Conservation (phyloP, 2,329 filamentous ascomycete genomes). For the Elsinoe ampelina region DNA sequence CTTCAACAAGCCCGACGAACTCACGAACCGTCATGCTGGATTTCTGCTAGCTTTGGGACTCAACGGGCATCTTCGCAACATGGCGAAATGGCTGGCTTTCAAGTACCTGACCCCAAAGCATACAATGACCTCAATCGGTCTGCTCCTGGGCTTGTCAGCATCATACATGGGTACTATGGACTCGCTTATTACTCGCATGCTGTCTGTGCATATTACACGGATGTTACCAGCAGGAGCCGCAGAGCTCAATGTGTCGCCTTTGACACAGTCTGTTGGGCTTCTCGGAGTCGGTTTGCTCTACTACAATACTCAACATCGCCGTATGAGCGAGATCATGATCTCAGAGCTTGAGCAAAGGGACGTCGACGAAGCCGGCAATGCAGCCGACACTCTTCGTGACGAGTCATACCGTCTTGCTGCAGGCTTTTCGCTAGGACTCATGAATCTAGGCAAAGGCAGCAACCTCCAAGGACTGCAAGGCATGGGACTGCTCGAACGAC, state of each 20-base stretch:
- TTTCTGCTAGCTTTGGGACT: conserved; percentile 84
- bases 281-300: conserved; percentile 96
- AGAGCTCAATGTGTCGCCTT: conserved; percentile 82
- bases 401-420: conserved; percentile 95
- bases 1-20: conserved; percentile 89
- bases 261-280: conserved; percentile 90
- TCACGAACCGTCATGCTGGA: conserved; percentile 93
- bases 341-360: conserved; percentile 90
- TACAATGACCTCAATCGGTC: conserved; percentile 95
- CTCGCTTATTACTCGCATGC: conserved; percentile 78
- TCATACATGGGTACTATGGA: conserved; percentile 98
- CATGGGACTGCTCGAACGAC: conserved; percentile 82
- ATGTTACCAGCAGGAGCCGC: conserved; percentile 89
- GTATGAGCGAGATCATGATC: conserved; percentile 98
- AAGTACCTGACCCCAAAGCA: conserved; percentile 99
- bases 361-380: conserved; percentile 57
- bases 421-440: conserved; percentile 84
- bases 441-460: conserved; percentile 85
- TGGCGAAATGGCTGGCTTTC: conserved; percentile 98
- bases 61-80: conserved; percentile 85
- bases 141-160: conserved; percentile 84
- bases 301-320: conserved; percentile 87
- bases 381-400: conserved; percentile 72
- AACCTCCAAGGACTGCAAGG: conserved; percentile 84
- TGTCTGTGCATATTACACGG: conserved; percentile 91